Evolutionary conservation across 495 filamentous ascomycete species (phyloP).

Genomic region (Talaromyces nanjingensis): DNA sequence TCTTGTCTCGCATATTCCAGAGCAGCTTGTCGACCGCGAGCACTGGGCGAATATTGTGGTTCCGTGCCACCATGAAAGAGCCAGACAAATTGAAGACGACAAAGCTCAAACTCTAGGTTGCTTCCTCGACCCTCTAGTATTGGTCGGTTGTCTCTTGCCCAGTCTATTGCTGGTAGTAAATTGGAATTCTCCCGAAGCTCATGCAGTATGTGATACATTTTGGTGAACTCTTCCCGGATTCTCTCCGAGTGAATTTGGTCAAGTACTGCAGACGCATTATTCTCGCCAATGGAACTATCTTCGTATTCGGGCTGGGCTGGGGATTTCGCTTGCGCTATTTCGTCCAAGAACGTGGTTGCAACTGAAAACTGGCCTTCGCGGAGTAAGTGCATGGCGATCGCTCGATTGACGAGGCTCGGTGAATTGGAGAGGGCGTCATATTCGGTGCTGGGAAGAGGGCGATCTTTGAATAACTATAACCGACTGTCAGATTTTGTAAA

Average conservation of each 20-base stretch:
- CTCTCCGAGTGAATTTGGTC: constrained; percentile 54
- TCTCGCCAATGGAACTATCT: constrained; percentile 7
- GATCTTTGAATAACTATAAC: constrained; percentile 65
- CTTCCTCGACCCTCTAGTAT: constrained; percentile 75
- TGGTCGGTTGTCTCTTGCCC: constrained; percentile 65
- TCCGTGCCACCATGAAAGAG: constrained; percentile 53
- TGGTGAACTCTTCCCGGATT: constrained; percentile 72
- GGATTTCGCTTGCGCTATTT: constrained; percentile 41
- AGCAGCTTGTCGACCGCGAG: constrained; percentile 47
- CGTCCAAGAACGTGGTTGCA: constrained; percentile 70
- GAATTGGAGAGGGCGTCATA: constrained; percentile 77
- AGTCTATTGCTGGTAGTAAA: constrained; percentile 74
- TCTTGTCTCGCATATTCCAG: constrained; percentile 63
- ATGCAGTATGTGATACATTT: constrained; percentile 85
- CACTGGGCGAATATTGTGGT: constrained; percentile 13
- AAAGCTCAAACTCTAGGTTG: constrained; percentile 92
- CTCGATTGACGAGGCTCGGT: constrained; percentile 72
- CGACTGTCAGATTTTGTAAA: background rate
- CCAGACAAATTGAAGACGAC: constrained; percentile 78
- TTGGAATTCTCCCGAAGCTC: constrained; percentile 63
- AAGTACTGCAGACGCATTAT: constrained; percentile 18
- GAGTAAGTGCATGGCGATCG: constrained; percentile 92
- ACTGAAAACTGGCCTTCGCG: constrained; percentile 90
- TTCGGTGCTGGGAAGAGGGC: constrained; percentile 65
- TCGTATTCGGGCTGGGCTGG: constrained; percentile 10